These are phyloP conservation scores for Elaeis oleifera DNA, from an alignment of 202 grass and related monocot genomes.

Conservation along the genomic window DNA sequence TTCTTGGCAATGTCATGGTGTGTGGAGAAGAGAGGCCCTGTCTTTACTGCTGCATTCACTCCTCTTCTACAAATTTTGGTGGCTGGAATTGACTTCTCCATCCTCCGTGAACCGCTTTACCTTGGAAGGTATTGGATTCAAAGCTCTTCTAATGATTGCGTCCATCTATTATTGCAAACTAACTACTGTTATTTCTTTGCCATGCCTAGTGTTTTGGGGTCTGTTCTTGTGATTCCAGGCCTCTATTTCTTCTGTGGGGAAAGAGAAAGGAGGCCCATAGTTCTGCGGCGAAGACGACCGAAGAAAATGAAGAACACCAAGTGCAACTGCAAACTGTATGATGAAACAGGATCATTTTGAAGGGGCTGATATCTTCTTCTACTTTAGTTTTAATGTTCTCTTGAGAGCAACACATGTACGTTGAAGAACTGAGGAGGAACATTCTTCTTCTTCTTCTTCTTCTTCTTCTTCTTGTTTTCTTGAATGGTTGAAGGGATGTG, in stretches of 20 bases:
- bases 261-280: conserved; percentile 45
- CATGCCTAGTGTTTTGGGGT: conserved; percentile 50
- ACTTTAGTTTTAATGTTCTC: too few species aligned
- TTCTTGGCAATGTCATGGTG: conserved; percentile 81
- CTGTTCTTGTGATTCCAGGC: conserved; percentile 57
- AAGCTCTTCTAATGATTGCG: too few species aligned
- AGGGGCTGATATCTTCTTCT: too few species aligned
- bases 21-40: conserved; percentile 57
- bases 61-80: conserved; percentile 65
- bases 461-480: too few species aligned
- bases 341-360: neutral
- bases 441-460: too few species aligned
- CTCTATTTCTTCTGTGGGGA: conserved; percentile 87
- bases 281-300: conserved; percentile 5
- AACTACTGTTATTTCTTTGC: neutral
- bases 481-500: too few species aligned
- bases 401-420: too few species aligned
- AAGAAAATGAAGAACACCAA: conserved; percentile 24
- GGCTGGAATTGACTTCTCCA: conserved; percentile 42
- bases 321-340: conserved; percentile 26
- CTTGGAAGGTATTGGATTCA: conserved; percentile 39
- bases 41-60: conserved; percentile 73
- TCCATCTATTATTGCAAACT: too few species aligned
- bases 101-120: conserved; percentile 52
- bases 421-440: too few species aligned